Evolutionary conservation across 805 yeast species (phyloP).

Genomic region (Yamadazyma sp.): DNA sequence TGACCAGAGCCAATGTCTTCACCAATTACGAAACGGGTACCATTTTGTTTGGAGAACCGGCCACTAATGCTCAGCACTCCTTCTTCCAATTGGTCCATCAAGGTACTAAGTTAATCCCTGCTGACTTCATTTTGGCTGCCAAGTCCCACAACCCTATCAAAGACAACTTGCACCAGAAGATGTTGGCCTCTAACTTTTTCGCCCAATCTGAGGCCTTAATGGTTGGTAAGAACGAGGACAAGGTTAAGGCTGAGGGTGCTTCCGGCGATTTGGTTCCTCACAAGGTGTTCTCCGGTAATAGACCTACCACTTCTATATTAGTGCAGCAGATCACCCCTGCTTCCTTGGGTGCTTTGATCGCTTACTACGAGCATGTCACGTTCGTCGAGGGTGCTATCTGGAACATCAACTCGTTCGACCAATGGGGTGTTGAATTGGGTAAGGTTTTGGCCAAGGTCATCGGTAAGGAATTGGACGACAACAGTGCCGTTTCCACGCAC

Average conservation of each 20-base stretch:
- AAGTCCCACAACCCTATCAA: slow-evolving; percentile 97
- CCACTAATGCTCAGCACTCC: slow-evolving; percentile 98
- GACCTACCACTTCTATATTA: slow-evolving; percentile 97
- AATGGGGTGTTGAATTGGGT: slow-evolving; percentile 99
- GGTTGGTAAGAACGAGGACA: slow-evolving; percentile 87
- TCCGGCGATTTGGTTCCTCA: slow-evolving; percentile 86
- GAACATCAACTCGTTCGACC: slow-evolving; percentile 99
- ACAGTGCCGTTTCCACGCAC: slow-evolving; percentile 59
- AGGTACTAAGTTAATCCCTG: slow-evolving; percentile 96
- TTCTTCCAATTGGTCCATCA: slow-evolving; percentile 99
- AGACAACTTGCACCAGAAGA: slow-evolving; percentile 88
- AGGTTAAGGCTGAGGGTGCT: slow-evolving; percentile 88
- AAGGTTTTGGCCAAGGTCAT: slow-evolving; percentile 96
- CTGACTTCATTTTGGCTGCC: slow-evolving; percentile 96
- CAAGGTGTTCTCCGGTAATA: slow-evolving; percentile 95
- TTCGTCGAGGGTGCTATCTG: slow-evolving; percentile 98
- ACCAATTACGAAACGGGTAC: slow-evolving; percentile 96
- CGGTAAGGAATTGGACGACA: slow-evolving; percentile 79
- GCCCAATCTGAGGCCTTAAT: slow-evolving; percentile 98
- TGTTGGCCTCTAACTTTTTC: slow-evolving; percentile 98
- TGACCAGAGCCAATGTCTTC: slow-evolving; percentile 86
- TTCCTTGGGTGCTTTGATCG: slow-evolving; percentile 91
- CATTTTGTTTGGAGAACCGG: slow-evolving; percentile 96
- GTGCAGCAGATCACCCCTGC: slow-evolving; percentile 97
- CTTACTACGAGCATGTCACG: slow-evolving; percentile 96